A percentile compares a stretch with the other conserved stretches of the same genome.
Conservation (phyloP, 768 basidiomycete genomes). For the Auricularia auricula-judae region DNA sequence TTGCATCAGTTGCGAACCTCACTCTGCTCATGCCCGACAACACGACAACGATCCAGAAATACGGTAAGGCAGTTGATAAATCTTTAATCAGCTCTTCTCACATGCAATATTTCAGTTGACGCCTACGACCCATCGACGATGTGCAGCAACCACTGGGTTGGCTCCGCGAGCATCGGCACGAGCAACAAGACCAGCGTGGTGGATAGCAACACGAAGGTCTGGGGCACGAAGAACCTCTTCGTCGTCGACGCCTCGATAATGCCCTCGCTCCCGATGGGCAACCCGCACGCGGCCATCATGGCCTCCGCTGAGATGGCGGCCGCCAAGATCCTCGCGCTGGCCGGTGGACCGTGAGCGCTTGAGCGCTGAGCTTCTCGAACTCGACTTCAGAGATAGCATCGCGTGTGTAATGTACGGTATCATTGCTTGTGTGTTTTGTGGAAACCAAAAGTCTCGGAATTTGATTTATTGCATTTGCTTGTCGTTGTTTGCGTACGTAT, state of each 20-base stretch:
- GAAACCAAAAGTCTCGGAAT: not conserved
- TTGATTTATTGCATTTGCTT: slow-evolving; percentile 2
- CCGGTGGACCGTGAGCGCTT: slow-evolving; percentile 34
- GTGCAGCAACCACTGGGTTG: slow-evolving; percentile 58
- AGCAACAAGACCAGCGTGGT: slow-evolving; percentile 33
- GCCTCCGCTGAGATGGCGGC: slow-evolving; percentile 47
- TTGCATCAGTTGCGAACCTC: slow-evolving; percentile 32
- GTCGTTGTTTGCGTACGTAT: slow-evolving; percentile 37
- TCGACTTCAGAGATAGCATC: too few relatives aligned
- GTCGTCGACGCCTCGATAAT: slow-evolving; percentile 42
- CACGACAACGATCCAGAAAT: slow-evolving; percentile 41
- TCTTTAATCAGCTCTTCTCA: too few relatives aligned
- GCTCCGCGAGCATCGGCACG: slow-evolving; percentile 37
- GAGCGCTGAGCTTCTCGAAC: too few relatives aligned
- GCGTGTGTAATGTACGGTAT: not conserved
- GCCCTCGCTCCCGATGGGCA: slow-evolving; percentile 44
- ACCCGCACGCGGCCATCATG: slow-evolving; percentile 48
- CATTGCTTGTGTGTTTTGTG: not conserved
- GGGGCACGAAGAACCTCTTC: slow-evolving; percentile 39
- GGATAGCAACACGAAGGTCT: slow-evolving; percentile 46
- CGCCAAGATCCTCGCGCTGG: slow-evolving; percentile 41
- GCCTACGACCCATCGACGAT: slow-evolving; percentile 23
- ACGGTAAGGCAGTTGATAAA: slow-evolving; percentile 24
- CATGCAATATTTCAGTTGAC: slow-evolving; percentile 20
- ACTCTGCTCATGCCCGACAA: slow-evolving; percentile 52